Percentiles rank a stretch among this genome's conserved stretches.
Evolutionary conservation across 179 eudicot genomes (phyloP).

Genomic region (Drosera spatulata): DNA sequence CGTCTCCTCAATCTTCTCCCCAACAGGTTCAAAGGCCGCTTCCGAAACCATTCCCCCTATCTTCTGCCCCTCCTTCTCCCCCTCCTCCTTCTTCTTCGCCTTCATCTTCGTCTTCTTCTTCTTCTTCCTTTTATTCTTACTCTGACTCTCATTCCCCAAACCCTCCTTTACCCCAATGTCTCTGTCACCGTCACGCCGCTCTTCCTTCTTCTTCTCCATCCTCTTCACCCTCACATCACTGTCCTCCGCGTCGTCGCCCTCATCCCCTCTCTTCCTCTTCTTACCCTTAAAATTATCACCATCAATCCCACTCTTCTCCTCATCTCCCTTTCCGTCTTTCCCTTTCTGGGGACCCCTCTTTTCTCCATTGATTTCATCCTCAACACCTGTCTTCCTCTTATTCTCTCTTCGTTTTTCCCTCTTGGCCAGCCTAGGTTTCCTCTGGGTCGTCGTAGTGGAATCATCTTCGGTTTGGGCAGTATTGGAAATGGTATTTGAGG

Average conservation of each 20-base stretch:
- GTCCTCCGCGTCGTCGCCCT: too few relatives aligned
- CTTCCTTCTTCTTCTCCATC: constrained; percentile 1
- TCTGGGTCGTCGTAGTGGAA: constrained; percentile 9
- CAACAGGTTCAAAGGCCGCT: too few relatives aligned
- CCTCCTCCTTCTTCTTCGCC: constrained; percentile 13
- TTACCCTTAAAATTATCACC: neutral
- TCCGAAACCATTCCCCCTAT: neutral
- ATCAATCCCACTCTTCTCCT: constrained; percentile 6
- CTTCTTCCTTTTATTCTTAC: constrained; percentile 1
- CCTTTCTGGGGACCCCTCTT: constrained; percentile 16
- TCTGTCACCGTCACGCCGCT: neutral
- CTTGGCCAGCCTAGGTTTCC: constrained; percentile 43
- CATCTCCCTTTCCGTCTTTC: constrained; percentile 13
- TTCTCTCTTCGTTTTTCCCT: constrained; percentile 46
- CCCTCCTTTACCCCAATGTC: neutral
- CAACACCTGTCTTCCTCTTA: constrained; percentile 8
- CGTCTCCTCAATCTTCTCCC: too few relatives aligned
- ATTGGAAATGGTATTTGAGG: neutral
- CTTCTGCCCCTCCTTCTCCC: constrained; percentile 11
- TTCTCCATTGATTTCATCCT: neutral
- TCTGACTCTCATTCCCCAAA: neutral
- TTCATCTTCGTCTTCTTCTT: constrained; percentile 14
- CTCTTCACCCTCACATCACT: constrained; percentile 7
- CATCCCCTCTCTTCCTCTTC: too few relatives aligned
- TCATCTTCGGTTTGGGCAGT: constrained; percentile 15